Evolutionary conservation across 108 stramenopile genomes (phyloP), one percentile per base, ranked within the genome.

Genomic region (Craspedostauros australis): DNA sequence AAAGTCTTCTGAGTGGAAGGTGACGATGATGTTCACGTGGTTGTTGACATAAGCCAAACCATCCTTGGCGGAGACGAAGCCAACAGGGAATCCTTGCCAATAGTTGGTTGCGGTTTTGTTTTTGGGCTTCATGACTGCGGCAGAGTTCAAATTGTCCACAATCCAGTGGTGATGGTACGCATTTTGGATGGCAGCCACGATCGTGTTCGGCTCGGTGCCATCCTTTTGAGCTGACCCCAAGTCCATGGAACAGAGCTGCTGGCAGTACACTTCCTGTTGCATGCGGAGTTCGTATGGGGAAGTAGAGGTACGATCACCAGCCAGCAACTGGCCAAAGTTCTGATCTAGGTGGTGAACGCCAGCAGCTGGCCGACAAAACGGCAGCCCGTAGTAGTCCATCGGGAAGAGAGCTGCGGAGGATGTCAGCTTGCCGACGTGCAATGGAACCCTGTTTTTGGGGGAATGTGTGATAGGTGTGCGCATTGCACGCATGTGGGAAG

Each of bases 321-420:
- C 61, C 34, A 98, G 72, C 54, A 93, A 91, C 69, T 96, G 92
- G 6, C 97, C 97, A 22, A 98, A 86, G 68, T 95, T 96, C 68
- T 96, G 92, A 46, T 70, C 54, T 51, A 80, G 76, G 66, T 67
- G 62, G 54, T 74, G 72, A 12, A 73, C 68, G 1, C 87, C 87
- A 12, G 61, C 76, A 0, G 66, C 70, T 26, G 96, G 94, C 33
- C 69, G 66, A 77, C 96, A 97, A 75, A 87, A 94, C 34, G 93
- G 89, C 30, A 93, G 66, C 39, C 56, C 50, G 77, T 97, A 97
- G 81, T 91, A 94, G 60, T 91, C 89, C 41, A 81, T 75, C n/a
- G 91, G 91, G 11, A 96, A 57, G 43, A 93, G 84, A 7, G 77
- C 75, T 47, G 82, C 68, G 29, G 50, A 62, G 50, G 85, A 86